phyloP scores from a whole-genome alignment of 208 protist species.

The Trypanosoma scelopori region DNA sequence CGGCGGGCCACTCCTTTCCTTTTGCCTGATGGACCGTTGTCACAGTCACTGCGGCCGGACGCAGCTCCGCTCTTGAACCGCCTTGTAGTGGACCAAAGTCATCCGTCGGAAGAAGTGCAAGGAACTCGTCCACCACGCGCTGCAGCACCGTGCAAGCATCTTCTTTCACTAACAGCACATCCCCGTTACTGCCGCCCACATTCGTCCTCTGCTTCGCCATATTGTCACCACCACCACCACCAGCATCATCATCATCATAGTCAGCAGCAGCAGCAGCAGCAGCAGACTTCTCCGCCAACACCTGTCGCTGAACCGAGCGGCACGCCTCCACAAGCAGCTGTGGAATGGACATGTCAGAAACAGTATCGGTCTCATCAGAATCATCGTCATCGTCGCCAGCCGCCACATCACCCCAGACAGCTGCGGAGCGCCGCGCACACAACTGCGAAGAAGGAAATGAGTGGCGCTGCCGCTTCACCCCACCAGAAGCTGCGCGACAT shows the following conservation, averaged over 20 bases:
- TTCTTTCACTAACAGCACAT: neutral
- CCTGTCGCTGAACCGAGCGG: conserved; percentile 27
- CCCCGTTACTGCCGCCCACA: neutral
- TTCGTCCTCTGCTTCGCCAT: neutral
- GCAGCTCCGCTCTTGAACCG: neutral
- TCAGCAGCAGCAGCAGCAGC: neutral
- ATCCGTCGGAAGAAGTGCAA: conserved; percentile 61
- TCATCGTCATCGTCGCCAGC: conserved; percentile 24
- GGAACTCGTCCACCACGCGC: conserved; percentile 78
- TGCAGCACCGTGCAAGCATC: conserved; percentile 43
- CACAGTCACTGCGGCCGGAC: conserved; percentile 36
- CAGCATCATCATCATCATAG: conserved; percentile 8
- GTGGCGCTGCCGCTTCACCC: conserved; percentile 16
- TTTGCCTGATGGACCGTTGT: conserved; percentile 85
- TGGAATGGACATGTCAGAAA: conserved; percentile 35
- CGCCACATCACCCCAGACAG: conserved; percentile 24
- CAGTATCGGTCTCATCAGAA: conserved; percentile 14
- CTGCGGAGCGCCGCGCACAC: neutral
- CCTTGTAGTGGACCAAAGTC: conserved; percentile 63
- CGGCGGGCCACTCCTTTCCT: conserved; percentile 86
- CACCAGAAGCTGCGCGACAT: neutral
- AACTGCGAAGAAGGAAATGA: neutral
- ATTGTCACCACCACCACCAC: neutral
- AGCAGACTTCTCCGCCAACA: conserved; percentile 21
- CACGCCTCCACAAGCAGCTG: conserved; percentile 56